These are phyloP conservation scores for Umbelopsis ramanniana DNA, from an alignment of 192 early-diverging fungal genomes.

Conservation along the genomic window DNA sequence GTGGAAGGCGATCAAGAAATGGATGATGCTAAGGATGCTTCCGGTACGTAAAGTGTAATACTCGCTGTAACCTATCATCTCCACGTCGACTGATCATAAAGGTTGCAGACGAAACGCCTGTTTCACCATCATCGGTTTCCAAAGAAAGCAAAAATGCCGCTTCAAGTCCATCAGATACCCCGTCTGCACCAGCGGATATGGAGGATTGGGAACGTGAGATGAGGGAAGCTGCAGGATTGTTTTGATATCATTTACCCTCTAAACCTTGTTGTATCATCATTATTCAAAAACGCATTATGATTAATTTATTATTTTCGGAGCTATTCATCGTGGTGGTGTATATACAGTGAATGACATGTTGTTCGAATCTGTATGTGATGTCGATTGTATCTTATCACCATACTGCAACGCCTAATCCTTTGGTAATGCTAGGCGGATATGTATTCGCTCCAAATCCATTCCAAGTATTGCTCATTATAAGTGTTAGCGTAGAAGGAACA, in stretches of 20 bases:
- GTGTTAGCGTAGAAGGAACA: not conserved
- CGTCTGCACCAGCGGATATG: slow-evolving; percentile 24
- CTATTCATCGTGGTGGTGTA: too few species aligned
- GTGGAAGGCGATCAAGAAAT: slow-evolving; percentile 17
- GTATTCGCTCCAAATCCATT: not conserved
- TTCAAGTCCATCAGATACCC: not conserved
- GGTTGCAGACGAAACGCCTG: not conserved
- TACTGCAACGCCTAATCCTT: not conserved
- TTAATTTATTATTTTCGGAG: not conserved
- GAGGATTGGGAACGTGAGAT: slow-evolving; percentile 48
- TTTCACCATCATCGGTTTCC: not conserved
- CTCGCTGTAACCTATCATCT: not conserved
- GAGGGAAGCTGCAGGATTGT: slow-evolving; percentile 27
- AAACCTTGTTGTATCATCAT: not conserved
- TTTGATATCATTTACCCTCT: not conserved
- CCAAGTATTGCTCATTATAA: slow-evolving; percentile 3
- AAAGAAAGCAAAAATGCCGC: not conserved
- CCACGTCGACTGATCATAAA: not conserved
- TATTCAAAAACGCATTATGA: not conserved
- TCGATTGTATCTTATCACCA: not conserved
- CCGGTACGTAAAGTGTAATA: not conserved
- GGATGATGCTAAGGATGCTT: not conserved
- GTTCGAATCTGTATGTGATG: too few species aligned
- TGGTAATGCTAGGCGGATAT: not conserved
- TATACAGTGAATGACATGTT: too few species aligned